phyloP scores from a whole-genome alignment of 148 eudicot species.

The Beta vulgaris region DNA sequence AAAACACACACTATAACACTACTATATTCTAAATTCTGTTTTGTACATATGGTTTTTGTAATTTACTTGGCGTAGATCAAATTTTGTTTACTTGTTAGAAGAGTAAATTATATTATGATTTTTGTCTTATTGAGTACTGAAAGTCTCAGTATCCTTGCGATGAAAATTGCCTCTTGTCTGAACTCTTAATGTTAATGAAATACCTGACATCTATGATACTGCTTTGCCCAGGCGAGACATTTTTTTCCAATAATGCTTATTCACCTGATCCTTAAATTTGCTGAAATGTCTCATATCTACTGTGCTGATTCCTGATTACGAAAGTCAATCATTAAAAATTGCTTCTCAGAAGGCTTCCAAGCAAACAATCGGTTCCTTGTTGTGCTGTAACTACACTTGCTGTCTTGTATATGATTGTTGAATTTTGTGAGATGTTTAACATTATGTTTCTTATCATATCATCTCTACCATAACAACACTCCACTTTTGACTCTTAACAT shows the following conservation, averaged over 20 bases:
- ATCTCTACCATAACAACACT: background rate
- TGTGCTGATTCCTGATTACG: background rate
- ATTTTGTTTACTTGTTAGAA: background rate
- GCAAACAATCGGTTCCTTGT: background rate
- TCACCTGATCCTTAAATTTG: background rate
- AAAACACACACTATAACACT: background rate
- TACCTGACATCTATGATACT: background rate
- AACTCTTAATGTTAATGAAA: background rate
- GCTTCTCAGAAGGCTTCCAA: background rate
- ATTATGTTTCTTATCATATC: background rate
- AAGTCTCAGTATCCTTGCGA: background rate
- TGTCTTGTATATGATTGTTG: background rate
- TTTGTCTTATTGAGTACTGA: too few species aligned
- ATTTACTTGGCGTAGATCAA: background rate
- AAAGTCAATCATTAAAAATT: background rate
- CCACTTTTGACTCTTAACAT: background rate
- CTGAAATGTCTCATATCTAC: background rate
- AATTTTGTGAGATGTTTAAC: background rate
- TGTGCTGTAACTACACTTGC: background rate
- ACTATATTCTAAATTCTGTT: background rate
- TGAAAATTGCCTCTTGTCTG: background rate
- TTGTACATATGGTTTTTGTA: background rate
- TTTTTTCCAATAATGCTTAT: background rate
- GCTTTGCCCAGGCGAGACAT: background rate
- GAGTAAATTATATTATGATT: too few species aligned